Evolutionary conservation across 495 filamentous ascomycete genomes (phyloP), one percentile per base, ranked within the genome.

Genomic region (Annulohypoxylon nitens): DNA sequence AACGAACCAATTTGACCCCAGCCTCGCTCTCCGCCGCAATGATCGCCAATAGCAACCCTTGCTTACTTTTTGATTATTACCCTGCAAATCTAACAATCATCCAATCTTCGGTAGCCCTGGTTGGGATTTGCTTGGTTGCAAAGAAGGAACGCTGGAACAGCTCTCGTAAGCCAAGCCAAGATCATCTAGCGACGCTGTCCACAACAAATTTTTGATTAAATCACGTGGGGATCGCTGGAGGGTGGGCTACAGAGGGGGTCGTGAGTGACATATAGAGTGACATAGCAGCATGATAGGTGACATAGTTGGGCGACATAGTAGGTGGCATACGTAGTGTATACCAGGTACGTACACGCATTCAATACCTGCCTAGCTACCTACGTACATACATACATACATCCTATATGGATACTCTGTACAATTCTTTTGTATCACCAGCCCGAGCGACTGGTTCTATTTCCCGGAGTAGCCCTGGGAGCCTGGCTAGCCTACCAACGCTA

Each of bases 391-490:
- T 23, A 0, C 20, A 23, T 30, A 30, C 30, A 30, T 30, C 47
- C 47, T 23, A 12, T 50, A 53, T 9, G 18, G 25, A 54, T 11
- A 4, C 50, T 50, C 47, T 41, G 50, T 54, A 43, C 39, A 43
- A 14, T 43, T 4, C 4, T 43, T 14, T 55, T 67, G 72, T 75
- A 67, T 60, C 59, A 75, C 67, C 62, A 70, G 72, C 67, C 72
- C 72, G 72, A 75, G 67, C 48, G 67, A 61, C 67, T 75, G 72
- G 72, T 63, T 75, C 72, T 59, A 70, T 70, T 61, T 75, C 51
- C 67, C 72, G 72, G 67, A 70, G 58, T 55, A 70, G 66, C 72
- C 67, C 70, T 67, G 72, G 58, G 39, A 70, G 66, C 72, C 67
- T 75, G 72, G 72, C 63, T 70, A 30, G 54, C 59, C 59, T 70